Evolutionary conservation across 202 grass and related monocot species (phyloP).

Genomic region (Schoenoplectus tabernaemontani): DNA sequence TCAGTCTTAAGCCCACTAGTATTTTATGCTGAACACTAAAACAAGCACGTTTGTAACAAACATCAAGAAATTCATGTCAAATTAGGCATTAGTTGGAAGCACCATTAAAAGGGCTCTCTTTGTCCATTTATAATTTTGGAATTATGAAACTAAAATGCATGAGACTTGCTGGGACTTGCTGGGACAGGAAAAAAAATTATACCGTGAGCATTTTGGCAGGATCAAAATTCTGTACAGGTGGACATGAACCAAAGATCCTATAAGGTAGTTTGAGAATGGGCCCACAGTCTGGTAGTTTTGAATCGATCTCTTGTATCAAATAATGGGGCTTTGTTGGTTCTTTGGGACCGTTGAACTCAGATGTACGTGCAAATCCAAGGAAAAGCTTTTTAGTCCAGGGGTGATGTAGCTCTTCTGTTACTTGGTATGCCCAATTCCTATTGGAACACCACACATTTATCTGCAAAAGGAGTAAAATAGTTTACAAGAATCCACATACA

Average conservation of each 20-base stretch:
- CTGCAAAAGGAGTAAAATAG: slow-evolving; percentile 28
- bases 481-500: not conserved
- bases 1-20: not conserved
- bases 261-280: slow-evolving; percentile 75
- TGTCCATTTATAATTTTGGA: not conserved
- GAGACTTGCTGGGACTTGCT: not conserved
- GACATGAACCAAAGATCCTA: slow-evolving; percentile 96
- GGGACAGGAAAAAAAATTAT: slow-evolving; percentile 8
- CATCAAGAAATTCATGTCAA: not conserved
- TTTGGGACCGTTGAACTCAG: slow-evolving; percentile 92
- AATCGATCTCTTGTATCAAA: slow-evolving; percentile 71
- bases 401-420: slow-evolving; percentile 74
- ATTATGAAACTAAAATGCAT: not conserved
- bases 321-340: slow-evolving; percentile 53
- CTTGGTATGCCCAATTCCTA: slow-evolving; percentile 83
- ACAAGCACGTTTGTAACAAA: not conserved
- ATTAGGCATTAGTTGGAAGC: not conserved
- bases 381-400: slow-evolving; percentile 91
- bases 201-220: slow-evolving; percentile 99
- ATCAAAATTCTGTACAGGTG: slow-evolving; percentile 91
- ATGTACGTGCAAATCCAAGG: slow-evolving; percentile 90
- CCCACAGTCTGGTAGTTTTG: slow-evolving; percentile 39
- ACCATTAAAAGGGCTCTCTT: not conserved
- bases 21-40: not conserved
- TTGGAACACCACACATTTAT: slow-evolving; percentile 68